These are phyloP conservation scores for Ophiostoma piceae DNA, from an alignment of 2,329 filamentous ascomycete species.

Conservation along the genomic window DNA sequence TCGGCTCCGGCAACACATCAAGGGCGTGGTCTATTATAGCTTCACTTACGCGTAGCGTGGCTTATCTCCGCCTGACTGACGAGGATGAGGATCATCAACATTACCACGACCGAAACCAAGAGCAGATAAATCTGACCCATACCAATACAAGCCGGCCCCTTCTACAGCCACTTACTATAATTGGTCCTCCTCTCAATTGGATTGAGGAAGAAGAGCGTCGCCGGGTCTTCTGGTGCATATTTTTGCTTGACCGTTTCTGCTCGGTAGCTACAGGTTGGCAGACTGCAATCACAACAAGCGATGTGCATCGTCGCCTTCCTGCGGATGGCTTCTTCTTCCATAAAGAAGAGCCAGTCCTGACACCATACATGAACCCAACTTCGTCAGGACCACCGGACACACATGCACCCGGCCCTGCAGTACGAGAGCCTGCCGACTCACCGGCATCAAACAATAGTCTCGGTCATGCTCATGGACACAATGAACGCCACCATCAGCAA, in stretches of 20 bases:
- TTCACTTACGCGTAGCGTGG: conserved; percentile 36
- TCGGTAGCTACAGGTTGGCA: conserved; percentile 34
- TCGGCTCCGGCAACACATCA: conserved; percentile 29
- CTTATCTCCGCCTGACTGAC: conserved; percentile 36
- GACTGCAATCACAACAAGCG: conserved; percentile 33
- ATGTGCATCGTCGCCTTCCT: conserved; percentile 35
- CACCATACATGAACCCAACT: conserved; percentile 32
- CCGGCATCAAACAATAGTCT: conserved; percentile 13
- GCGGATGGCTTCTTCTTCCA: conserved; percentile 34
- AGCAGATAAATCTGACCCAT: not conserved
- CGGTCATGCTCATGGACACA: not conserved
- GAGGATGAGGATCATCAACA: conserved; percentile 31
- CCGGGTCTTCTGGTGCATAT: conserved; percentile 38
- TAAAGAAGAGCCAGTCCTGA: conserved; percentile 32
- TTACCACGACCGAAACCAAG: not conserved
- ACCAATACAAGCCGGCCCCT: conserved; percentile 24
- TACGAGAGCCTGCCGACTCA: conserved; percentile 1
- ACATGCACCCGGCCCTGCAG: not conserved
- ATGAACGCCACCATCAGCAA: not conserved
- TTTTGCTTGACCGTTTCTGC: conserved; percentile 35
- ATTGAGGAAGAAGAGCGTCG: conserved; percentile 31
- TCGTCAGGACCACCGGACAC: not conserved
- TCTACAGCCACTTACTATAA: conserved; percentile 30
- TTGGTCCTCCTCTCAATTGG: conserved; percentile 33
- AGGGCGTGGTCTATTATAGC: conserved; percentile 37